Base-by-base conservation (phyloP, 2,329 filamentous ascomycete genomes). In the Amesomyces nigricolor region DNA sequence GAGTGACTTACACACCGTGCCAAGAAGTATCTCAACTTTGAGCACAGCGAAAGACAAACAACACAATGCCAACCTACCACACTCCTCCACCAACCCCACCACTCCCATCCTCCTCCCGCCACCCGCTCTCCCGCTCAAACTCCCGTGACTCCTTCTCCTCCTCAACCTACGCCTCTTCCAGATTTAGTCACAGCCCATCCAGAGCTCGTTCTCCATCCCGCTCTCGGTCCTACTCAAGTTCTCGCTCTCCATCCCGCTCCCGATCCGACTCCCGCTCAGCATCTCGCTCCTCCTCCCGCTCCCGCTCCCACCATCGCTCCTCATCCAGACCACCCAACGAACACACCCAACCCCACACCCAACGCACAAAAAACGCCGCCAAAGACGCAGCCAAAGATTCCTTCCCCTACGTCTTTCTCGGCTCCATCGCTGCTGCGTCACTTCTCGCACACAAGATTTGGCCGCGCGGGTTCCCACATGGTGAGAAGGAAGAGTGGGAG, bases 401-500 rank as follows among this genome's bases (percentile, higher is more conserved):
- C 59, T 62, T 67, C n/a, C 69, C 71, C 7, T 61, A 73, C 14
- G 42, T 71, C 17, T 71, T 73, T 51, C 67, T 75, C 9, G 71
- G 71, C 19, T 66, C 68, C 17, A 64, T 74, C 39, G 71, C 68
- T 1, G 72, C 69, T 32, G 70, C 70, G 8, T 68, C 70, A 0
- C 62, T 70, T 19, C 66, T 67, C 4, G 69, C 69, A 1, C 67
- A 73, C 61, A 71, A 68, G 58, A 68, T 67, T 58, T 72, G 70
- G 71, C 71, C 72, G 49, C 70, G 70, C 54, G 72, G 71, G 10
- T 61, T 69, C 26, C 59, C 65, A 0, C 70, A 73, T 53, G 70
- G 71, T 53, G 70, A 71, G 19, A 70, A 70, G 56, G 71, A 73
- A 55, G 66, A 68, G 19, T 72, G 70, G 68, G 68, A 69, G 58